Conservation (phyloP, 2,329 filamentous ascomycete species). For the Scytalidium lignicola region DNA sequence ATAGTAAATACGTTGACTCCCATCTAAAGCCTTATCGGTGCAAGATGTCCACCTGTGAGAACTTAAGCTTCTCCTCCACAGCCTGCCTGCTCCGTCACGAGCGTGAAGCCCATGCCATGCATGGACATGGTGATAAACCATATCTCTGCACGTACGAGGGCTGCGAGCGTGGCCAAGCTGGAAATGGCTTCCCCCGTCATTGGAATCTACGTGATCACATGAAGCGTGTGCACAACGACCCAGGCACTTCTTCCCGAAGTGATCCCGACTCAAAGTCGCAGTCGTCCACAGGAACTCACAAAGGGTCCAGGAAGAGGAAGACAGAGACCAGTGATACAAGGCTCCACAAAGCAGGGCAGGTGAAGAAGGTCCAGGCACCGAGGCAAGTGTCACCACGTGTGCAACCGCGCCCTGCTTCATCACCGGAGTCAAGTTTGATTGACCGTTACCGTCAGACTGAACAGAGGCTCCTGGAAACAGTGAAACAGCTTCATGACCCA, state of each 20-base stretch:
- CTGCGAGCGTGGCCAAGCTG: constrained; percentile 75
- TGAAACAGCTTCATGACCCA: constrained; percentile 24
- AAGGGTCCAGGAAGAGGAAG: constrained; percentile 25
- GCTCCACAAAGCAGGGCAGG: background rate
- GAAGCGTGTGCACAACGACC: constrained; percentile 76
- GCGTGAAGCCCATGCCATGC: constrained; percentile 91
- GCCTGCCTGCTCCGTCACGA: constrained; percentile 92
- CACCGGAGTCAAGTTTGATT: constrained; percentile 18
- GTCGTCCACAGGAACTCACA: constrained; percentile 15
- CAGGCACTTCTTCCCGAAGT: constrained; percentile 19
- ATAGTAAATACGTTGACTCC: constrained; percentile 93
- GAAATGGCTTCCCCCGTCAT: constrained; percentile 87
- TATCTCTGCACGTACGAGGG: constrained; percentile 84
- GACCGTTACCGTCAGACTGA: constrained; percentile 24
- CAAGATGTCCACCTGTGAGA: constrained; percentile 78
- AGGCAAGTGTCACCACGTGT: constrained; percentile 18
- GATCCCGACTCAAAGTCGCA: constrained; percentile 20
- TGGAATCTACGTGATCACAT: constrained; percentile 98
- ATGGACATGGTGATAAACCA: constrained; percentile 89
- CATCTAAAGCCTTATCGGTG: constrained; percentile 95
- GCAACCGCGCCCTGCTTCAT: constrained; percentile 10
- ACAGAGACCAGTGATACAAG: constrained; percentile 9
- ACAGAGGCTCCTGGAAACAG: constrained; percentile 17
- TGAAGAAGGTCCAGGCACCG: constrained; percentile 14
- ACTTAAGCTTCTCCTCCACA: constrained; percentile 88